These are phyloP conservation scores for Penicillium nordicum DNA, from an alignment of 2,329 filamentous ascomycete species.

Conservation along the genomic window DNA sequence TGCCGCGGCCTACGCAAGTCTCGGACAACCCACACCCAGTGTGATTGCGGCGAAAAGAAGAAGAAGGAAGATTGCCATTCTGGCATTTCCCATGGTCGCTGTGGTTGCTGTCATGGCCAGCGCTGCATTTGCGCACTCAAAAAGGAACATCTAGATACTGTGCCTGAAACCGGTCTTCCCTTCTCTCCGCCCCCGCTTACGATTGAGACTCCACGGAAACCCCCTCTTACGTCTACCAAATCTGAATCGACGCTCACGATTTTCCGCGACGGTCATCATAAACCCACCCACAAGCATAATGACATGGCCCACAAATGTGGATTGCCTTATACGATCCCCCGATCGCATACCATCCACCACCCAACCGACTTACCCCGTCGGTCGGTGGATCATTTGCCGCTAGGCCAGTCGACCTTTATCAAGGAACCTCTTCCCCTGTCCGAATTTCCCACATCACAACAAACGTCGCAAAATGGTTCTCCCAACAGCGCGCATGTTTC, in stretches of 20 bases:
- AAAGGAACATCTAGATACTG: conserved; percentile 53
- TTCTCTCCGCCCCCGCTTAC: conserved; percentile 37
- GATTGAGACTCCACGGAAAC: conserved; percentile 51
- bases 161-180: conserved; percentile 46
- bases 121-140: conserved; percentile 61
- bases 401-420: conserved; percentile 32
- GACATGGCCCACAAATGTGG: conserved; percentile 62
- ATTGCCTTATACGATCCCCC: conserved; percentile 60
- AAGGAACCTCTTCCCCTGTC: conserved; percentile 29
- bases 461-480: conserved; percentile 42
- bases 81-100: conserved; percentile 38
- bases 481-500: conserved; percentile 39
- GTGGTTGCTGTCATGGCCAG: conserved; percentile 56
- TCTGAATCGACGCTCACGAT: conserved; percentile 60
- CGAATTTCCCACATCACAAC: conserved; percentile 17
- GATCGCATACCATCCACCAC: conserved; percentile 50
- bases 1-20: conserved; percentile 96
- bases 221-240: conserved; percentile 55
- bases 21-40: conserved; percentile 89
- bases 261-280: conserved; percentile 63
- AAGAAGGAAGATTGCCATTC: conserved; percentile 53
- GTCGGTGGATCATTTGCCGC: conserved; percentile 52
- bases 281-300: conserved; percentile 63
- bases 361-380: conserved; percentile 47
- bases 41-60: conserved; percentile 90